Evolutionary conservation across 805 yeast species (phyloP).

Genomic region (Saccharomycopsis synnaedendra): DNA sequence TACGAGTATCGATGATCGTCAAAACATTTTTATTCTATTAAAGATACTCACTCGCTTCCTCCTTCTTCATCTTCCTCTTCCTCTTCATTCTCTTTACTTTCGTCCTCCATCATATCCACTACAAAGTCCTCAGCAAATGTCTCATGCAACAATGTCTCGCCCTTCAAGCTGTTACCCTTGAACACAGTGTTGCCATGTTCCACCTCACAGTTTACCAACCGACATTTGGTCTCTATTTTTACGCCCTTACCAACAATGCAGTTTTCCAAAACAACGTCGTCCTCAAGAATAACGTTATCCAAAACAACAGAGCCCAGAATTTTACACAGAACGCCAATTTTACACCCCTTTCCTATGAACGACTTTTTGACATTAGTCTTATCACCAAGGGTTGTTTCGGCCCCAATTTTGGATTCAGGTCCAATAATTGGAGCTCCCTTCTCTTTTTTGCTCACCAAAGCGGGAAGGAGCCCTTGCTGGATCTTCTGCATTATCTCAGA

Average conservation of each 20-base stretch:
- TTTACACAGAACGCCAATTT: conserved; percentile 76
- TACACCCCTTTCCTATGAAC: conserved; percentile 64
- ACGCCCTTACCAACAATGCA: conserved; percentile 72
- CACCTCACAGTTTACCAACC: conserved; percentile 70
- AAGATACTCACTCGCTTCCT: too few species aligned
- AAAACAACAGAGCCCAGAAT: conserved; percentile 77
- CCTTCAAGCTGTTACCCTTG: conserved; percentile 39
- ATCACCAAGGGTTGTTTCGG: conserved; percentile 60
- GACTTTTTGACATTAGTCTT: conserved; percentile 79
- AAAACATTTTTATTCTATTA: too few species aligned
- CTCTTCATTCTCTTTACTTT: conserved; percentile 16
- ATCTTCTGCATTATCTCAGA: conserved; percentile 6
- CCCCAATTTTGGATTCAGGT: conserved; percentile 72
- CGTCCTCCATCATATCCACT: conserved; percentile 18
- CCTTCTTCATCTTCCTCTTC: conserved; percentile 18
- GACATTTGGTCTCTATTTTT: conserved; percentile 49
- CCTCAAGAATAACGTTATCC: conserved; percentile 61
- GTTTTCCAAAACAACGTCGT: conserved; percentile 69
- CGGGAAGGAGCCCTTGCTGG: conserved; percentile 10
- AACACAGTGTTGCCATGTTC: conserved; percentile 69
- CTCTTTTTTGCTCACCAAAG: conserved; percentile 27
- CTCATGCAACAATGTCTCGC: conserved; percentile 39
- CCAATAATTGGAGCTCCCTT: conserved; percentile 66
- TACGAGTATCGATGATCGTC: too few species aligned
- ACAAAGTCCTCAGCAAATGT: conserved; percentile 14